Evolutionary conservation across 2,329 filamentous ascomycete genomes (phyloP), one percentile per base, ranked within the genome.

Genomic region (Thielaviopsis punctulata): DNA sequence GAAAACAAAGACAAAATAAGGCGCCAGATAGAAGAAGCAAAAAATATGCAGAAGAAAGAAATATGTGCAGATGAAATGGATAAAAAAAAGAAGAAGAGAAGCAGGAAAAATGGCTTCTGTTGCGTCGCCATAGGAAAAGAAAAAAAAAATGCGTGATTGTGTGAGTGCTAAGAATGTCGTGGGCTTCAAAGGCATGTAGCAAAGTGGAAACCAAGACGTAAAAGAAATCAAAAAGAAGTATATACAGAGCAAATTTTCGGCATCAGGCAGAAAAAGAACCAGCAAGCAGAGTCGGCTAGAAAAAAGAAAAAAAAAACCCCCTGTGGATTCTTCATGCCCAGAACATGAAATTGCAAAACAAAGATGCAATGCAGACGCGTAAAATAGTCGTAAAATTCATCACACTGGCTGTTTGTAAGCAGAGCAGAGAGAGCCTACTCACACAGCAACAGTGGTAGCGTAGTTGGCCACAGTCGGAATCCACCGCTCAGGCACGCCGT

Each of bases 401-500:
- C 36, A 41, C n/a, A 19, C n/a, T 19, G 36, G 25, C 25, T 27
- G 25, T 6, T 27, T 10, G 10, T 6, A 27, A 27, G 10, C 10
- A 27, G 10, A 6, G 25, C 25, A n/a, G n/a, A n/a, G n/a, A n/a
- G n/a, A n/a, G n/a, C n/a, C n/a, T n/a, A n/a, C 30, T 36, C 13
- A 36, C 30, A 18, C 3, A 41, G 36, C 15, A 41, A 9, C 36
- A 41, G 33, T 39, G 33, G 21, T 13, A 47, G 24, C 13, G 12
- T 49, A 41, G 3, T 22, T 27, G 8, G 41, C 25, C 9, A 48
- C 21, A 25, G 23, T 47, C 7, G 47, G 41, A 45, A 77, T 68
- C 78, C 78, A 82, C 59, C 79, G 68, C 19, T 69, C 66, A 19
- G 79, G 79, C 30, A 82, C 71, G 24, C 79, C 79, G 55, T 79